phyloP scores from a whole-genome alignment of 495 filamentous ascomycete genomes.

The Talaromyces adpressus region DNA sequence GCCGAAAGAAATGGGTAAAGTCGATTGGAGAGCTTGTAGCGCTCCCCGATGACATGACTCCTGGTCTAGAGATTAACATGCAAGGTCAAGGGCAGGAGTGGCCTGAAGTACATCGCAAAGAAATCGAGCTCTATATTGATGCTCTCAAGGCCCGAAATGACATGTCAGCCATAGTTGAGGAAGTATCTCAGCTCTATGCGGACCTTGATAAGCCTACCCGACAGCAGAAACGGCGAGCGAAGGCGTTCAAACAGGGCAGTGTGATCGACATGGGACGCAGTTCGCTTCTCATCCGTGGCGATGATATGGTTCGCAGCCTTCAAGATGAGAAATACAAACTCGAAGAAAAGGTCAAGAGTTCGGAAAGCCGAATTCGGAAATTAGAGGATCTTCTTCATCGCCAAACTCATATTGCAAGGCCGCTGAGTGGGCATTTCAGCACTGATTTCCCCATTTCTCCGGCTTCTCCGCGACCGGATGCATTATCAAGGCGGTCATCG shows the following conservation, averaged over 20 bases:
- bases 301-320: conserved; percentile 68
- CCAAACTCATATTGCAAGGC: conserved; percentile 64
- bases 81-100: conserved; percentile 72
- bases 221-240: conserved; percentile 69
- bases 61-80: conserved; percentile 79
- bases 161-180: conserved; percentile 38
- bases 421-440: conserved; percentile 63
- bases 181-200: conserved; percentile 60
- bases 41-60: conserved; percentile 54
- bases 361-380: conserved; percentile 85
- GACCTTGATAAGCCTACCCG: conserved; percentile 61
- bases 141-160: conserved; percentile 36
- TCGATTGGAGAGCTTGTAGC: conserved; percentile 56
- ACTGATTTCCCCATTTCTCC: conserved; percentile 40
- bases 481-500: conserved; percentile 54
- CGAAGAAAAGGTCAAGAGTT: conserved; percentile 75
- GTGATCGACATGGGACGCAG: conserved; percentile 78
- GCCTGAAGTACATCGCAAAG: conserved; percentile 57
- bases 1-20: conserved; percentile 86
- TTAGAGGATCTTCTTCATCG: conserved; percentile 91
- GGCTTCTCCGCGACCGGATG: conserved; percentile 48
- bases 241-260: conserved; percentile 93
- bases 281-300: conserved; percentile 71
- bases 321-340: conserved; percentile 73
- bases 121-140: conserved; percentile 49